Evolutionary conservation across 1,284 basidiomycete genomes (phyloP).

Genomic region (Ganoderma lucidum): DNA sequence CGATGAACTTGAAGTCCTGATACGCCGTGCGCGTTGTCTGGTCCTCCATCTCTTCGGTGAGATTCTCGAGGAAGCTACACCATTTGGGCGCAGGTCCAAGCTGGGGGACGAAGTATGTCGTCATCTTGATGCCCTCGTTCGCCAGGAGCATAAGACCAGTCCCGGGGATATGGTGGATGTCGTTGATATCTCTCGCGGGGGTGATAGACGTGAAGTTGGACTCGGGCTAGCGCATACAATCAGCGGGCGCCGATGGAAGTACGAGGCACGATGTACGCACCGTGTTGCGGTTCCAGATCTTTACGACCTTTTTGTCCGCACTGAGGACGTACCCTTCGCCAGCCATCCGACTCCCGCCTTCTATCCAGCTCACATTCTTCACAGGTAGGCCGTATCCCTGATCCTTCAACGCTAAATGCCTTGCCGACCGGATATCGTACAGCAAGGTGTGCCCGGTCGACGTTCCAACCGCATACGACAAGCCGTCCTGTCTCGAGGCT

Average conservation of each 20-base stretch:
- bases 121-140: constrained; percentile 94
- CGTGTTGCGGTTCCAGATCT: constrained; percentile 90
- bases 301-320: constrained; percentile 94
- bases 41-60: constrained; percentile 98
- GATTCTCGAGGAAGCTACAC: constrained; percentile 97
- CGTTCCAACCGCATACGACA: constrained; percentile 95
- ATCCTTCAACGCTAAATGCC: constrained; percentile 91
- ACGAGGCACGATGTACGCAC: constrained; percentile 48
- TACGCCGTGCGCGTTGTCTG: constrained; percentile 82
- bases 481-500: constrained; percentile 85
- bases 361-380: constrained; percentile 89
- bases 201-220: constrained; percentile 94
- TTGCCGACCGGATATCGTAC: constrained; percentile 91
- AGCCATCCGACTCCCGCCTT: constrained; percentile 83
- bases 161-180: constrained; percentile 87
- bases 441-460: constrained; percentile 94
- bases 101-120: constrained; percentile 93
- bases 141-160: constrained; percentile 89
- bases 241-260: not conserved
- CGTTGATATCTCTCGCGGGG: constrained; percentile 87
- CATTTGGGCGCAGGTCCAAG: constrained; percentile 96
- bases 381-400: constrained; percentile 97
- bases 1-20: constrained; percentile 98
- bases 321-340: constrained; percentile 90
- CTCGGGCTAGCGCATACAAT: constrained; percentile 61